Conservation (phyloP, 2,329 filamentous ascomycete species). For the Claviceps africana region DNA sequence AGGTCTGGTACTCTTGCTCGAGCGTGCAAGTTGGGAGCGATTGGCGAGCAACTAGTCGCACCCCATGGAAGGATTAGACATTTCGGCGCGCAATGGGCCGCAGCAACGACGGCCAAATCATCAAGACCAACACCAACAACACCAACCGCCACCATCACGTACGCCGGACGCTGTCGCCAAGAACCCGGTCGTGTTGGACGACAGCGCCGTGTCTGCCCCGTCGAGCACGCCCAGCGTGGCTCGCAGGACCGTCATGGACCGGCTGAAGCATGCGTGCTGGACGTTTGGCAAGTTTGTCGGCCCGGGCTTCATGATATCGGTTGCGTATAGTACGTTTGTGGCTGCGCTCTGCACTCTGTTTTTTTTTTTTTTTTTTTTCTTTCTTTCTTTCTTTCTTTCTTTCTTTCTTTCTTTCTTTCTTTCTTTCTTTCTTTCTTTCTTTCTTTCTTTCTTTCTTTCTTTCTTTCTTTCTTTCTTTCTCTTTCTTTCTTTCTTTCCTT, state of each 20-base stretch:
- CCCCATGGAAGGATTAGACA: not conserved
- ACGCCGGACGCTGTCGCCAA: not conserved
- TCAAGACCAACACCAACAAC: not conserved
- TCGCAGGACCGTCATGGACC: constrained; percentile 5
- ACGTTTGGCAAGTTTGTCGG: constrained; percentile 38
- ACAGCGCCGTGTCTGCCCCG: not conserved
- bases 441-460: not conserved
- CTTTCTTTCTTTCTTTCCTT: no score
- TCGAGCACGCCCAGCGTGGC: not conserved
- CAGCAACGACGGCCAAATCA: not conserved
- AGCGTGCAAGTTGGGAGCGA: no score
- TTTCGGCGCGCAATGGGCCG: not conserved
- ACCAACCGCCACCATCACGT: not conserved
- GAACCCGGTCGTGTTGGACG: not conserved
- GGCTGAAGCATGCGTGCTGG: constrained; percentile 8
- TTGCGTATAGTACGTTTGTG: constrained; percentile 37
- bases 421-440: not conserved
- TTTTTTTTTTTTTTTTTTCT: no score
- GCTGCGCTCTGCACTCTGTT: no score
- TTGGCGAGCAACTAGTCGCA: no score
- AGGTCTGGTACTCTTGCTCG: no score
- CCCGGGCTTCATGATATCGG: constrained; percentile 51
- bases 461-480: no score
- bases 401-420: no score
- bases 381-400: no score